Evolutionary conservation across 2,329 filamentous ascomycete species (phyloP).

Genomic region (Penicillium psychrosexuale): DNA sequence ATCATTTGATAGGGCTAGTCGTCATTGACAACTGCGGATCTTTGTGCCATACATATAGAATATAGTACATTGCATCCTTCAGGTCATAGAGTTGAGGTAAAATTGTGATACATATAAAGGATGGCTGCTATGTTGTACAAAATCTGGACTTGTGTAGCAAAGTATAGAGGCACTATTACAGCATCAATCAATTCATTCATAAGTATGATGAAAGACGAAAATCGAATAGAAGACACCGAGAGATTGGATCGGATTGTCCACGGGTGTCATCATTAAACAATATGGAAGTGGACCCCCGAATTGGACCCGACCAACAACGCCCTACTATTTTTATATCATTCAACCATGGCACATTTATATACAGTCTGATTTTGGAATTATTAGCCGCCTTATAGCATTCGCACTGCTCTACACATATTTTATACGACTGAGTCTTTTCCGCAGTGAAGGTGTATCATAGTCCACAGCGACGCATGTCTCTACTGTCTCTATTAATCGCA

Average conservation of each 20-base stretch:
- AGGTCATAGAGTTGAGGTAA: background rate
- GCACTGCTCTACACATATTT: background rate
- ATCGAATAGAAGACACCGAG: background rate
- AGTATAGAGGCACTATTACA: background rate
- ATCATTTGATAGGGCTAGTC: background rate
- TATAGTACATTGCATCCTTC: background rate
- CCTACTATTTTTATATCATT: conserved; percentile 1
- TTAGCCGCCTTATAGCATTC: background rate
- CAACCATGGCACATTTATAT: background rate
- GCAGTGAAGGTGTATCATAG: background rate
- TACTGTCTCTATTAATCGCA: conserved; percentile 1
- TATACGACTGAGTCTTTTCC: background rate
- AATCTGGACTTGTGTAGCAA: background rate
- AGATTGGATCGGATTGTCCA: conserved; percentile 5
- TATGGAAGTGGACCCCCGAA: background rate
- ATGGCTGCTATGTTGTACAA: background rate
- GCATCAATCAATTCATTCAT: background rate
- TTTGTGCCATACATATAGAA: background rate
- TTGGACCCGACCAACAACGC: background rate
- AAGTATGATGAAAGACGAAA: background rate
- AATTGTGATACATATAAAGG: background rate
- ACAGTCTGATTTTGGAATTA: background rate
- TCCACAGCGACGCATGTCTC: conserved; percentile 10
- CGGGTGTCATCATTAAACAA: conserved; percentile 3
- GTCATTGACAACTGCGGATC: background rate